Percentiles rank a stretch among this genome's conserved stretches.
phyloP scores from a whole-genome alignment of 2,329 filamentous ascomycete species.

The Aureobasidium sp. region DNA sequence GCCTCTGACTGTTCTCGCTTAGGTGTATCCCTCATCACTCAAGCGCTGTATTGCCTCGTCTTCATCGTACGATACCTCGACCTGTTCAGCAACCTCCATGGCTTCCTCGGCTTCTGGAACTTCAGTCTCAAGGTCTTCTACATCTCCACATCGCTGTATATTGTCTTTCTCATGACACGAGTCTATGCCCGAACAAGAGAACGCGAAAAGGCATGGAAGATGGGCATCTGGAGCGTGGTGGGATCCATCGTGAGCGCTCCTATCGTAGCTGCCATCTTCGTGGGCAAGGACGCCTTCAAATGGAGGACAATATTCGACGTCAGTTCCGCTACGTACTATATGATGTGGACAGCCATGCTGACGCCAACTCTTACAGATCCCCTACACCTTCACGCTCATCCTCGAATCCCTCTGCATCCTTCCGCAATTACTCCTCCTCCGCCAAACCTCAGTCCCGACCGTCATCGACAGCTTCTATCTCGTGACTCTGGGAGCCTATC shows the following conservation, averaged over 20 bases:
- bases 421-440: conserved; percentile 89
- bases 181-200: conserved; percentile 90
- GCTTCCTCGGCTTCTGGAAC: conserved; percentile 65
- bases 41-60: conserved; percentile 86
- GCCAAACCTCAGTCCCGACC: conserved; percentile 95
- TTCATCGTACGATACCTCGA: conserved; percentile 92
- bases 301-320: conserved; percentile 18
- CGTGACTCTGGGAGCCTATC: conserved; percentile 86
- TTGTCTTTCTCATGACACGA: conserved; percentile 88
- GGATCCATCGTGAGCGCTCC: conserved; percentile 75
- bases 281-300: conserved; percentile 35
- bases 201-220: conserved; percentile 92
- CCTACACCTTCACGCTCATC: conserved; percentile 91
- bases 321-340: not conserved
- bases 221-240: conserved; percentile 75
- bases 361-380: too few species aligned
- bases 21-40: conserved; percentile 92
- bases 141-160: conserved; percentile 85
- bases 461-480: conserved; percentile 99
- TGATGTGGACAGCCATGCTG: not conserved
- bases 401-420: conserved; percentile 93
- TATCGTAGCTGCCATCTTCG: conserved; percentile 75
- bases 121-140: conserved; percentile 92
- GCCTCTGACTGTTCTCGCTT: conserved; percentile 80
- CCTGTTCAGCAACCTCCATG: conserved; percentile 61